Evolutionary conservation across 1,284 basidiomycete genomes (phyloP), one percentile per base, ranked within the genome.

Genomic region (Lentinus polychrous): DNA sequence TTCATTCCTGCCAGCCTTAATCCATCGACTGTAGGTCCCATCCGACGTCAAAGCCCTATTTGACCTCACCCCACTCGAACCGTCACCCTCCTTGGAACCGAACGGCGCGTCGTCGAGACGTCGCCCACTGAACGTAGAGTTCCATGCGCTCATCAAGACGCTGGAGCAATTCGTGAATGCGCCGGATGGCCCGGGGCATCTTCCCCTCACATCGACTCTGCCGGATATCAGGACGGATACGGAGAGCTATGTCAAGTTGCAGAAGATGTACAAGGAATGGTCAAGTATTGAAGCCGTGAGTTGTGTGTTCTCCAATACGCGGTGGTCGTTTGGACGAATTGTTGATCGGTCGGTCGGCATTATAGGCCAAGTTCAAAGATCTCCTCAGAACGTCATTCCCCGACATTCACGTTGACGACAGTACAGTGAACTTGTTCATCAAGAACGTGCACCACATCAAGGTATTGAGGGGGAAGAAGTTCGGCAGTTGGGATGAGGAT

Each of bases 171-270:
- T 84, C 63, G 70, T 75, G 34, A 67, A 53, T 33, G 63, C 66
- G 31, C 73, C 72, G 47, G 39, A 52, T 1, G 60, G 60, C 0
- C 51, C 58, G 1, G 59, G 61, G 10, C 50, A 51, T 5, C 57
- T 69, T 12, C 85, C 85, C 0, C 67, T 85, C 12, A 73, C 78
- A 0, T 71, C 81, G 2, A 78, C 90, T 0, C 72, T 99, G 1
- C 95, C 95, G 0, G 95, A 99, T 68, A 97, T 99, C 91, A 95
- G 96, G 64, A 85, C 94, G 3, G 87, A 87, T 56, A 96, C 94
- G 0, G 65, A 72, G 34, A 79, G 78, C 49, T 99, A 97, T 63
- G 83, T 94, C 41, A 73, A 79, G 32, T 71, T 95, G 20, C 91
- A 94, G 61, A 78, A 72, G 24, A 60, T 93, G 50, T 95, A 94